Evolutionary conservation across 208 protist genomes (phyloP).

Genomic region (Leishmania amazonensis): DNA sequence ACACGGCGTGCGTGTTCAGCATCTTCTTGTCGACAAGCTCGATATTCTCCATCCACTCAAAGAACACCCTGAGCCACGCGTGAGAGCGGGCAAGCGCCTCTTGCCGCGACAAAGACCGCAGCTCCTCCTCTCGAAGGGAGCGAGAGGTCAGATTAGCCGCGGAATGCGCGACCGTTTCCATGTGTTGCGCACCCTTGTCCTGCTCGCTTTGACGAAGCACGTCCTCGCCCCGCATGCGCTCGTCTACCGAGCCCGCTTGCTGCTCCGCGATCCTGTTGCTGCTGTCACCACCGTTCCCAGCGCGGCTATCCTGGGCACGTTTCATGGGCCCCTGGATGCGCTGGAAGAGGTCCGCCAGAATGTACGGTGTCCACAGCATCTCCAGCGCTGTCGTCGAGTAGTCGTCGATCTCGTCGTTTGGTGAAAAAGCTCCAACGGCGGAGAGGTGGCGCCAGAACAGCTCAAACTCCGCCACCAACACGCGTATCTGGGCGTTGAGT

Average conservation of each 20-base stretch:
- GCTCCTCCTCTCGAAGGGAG: constrained; percentile 19
- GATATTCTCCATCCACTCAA: constrained; percentile 79
- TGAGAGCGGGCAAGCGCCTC: constrained; percentile 70
- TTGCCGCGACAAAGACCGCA: constrained; percentile 50
- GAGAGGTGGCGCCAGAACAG: constrained; percentile 65
- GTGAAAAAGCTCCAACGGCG: constrained; percentile 67
- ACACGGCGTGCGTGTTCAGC: constrained; percentile 65
- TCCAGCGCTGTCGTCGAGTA: constrained; percentile 80
- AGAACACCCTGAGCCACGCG: constrained; percentile 71
- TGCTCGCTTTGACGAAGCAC: constrained; percentile 11
- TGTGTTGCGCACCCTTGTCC: neutral
- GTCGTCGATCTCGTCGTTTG: constrained; percentile 85
- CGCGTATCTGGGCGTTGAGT: constrained; percentile 30
- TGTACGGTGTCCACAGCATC: constrained; percentile 83
- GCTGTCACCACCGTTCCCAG: neutral
- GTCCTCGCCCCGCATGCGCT: constrained; percentile 26
- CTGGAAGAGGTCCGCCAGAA: constrained; percentile 87
- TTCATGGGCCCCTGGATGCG: constrained; percentile 51
- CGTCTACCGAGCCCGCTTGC: constrained; percentile 1
- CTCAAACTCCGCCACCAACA: constrained; percentile 65
- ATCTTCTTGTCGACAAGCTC: constrained; percentile 66
- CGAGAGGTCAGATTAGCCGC: neutral
- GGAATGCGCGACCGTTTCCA: neutral
- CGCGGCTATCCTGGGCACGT: neutral
- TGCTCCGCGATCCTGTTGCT: neutral